phyloP scores from a whole-genome alignment of 192 early-diverging fungal species.

The Funneliformis geosporum region DNA sequence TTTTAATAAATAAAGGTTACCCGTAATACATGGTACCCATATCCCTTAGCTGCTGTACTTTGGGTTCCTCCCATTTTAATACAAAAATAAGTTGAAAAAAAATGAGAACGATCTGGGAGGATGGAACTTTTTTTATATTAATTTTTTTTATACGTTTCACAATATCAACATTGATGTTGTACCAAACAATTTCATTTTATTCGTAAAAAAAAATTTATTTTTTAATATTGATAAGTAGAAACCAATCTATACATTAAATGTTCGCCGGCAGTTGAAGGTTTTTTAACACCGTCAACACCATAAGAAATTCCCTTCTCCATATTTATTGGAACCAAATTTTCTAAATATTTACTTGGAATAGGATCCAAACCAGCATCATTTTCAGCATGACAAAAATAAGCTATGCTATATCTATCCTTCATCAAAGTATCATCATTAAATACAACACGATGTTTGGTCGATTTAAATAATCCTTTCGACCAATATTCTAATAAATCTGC shows the following conservation, averaged over 20 bases:
- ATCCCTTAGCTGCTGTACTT: conserved; percentile 28
- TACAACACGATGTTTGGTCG: conserved; percentile 63
- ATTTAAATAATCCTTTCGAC: conserved; percentile 62
- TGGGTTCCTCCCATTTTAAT: conserved; percentile 31
- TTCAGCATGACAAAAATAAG: conserved; percentile 62
- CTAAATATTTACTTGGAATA: conserved; percentile 40
- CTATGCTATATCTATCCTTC: conserved; percentile 61
- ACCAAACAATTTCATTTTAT: too few relatives aligned
- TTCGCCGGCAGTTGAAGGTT: not conserved
- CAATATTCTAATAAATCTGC: conserved; percentile 65
- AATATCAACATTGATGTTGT: too few relatives aligned
- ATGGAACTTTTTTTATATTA: too few relatives aligned
- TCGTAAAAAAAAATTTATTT: not conserved
- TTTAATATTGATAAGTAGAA: not conserved
- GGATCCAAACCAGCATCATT: conserved; percentile 47
- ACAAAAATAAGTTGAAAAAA: too few relatives aligned
- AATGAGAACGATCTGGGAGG: too few relatives aligned
- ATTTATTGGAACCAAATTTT: not conserved
- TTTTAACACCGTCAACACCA: not conserved
- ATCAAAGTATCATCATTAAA: conserved; percentile 53
- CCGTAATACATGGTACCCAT: conserved; percentile 71
- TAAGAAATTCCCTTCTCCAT: not conserved
- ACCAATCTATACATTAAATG: not conserved
- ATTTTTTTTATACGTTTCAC: too few relatives aligned
- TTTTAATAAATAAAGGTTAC: conserved; percentile 37